Evolutionary conservation across 805 yeast species (phyloP), one percentile per base, ranked within the genome.

Genomic region (Lipomyces orientalis): DNA sequence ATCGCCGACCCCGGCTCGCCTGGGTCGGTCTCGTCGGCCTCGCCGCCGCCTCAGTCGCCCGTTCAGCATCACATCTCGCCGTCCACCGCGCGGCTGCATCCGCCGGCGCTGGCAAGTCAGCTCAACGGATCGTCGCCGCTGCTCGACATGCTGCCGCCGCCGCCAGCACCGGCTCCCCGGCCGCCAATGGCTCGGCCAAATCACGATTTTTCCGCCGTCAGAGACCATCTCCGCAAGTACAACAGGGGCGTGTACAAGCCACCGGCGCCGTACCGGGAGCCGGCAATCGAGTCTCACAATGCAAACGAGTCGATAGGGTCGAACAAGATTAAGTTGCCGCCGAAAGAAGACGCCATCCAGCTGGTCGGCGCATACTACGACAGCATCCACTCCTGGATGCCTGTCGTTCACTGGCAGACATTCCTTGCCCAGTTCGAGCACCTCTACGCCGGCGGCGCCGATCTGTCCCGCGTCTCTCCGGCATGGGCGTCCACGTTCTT

Each of bases 381-480:
- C 49, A 62, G 70, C 37, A 63, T 71, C 64, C 76, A 75, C 57
- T 67, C 66, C 14, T 75, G 75, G 76, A 60, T 74, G 55, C 77
- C 77, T 0, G 65, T 71, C 33, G 64, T 74, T 19, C 75, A 74
- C 57, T 75, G 77, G 77, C 68, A 64, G 2, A 64, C 64, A 10
- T 74, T 75, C 54, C 55, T 63, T 9, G 61, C 62, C 22, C 60
- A 62, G 25, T 55, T 59, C 60, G 74, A 66, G 8, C 31, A 31
- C 31, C 66, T 72, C 10, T 75, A 73, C 58, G 46, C 60, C 16
- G 58, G 60, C 39, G 35, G 58, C 25, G 64, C 60, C 60, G 58
- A 58, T 43, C 54, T 60, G 25, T 35, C 34, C 12, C 35, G 57
- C 4, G 70, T 59, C 4, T 59, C 70, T 2, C 68, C 66, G 5